Evolutionary conservation across 225 moss, liverwort and hornwort genomes (phyloP).

Genomic region (Pseudisothecium myosuroides): DNA sequence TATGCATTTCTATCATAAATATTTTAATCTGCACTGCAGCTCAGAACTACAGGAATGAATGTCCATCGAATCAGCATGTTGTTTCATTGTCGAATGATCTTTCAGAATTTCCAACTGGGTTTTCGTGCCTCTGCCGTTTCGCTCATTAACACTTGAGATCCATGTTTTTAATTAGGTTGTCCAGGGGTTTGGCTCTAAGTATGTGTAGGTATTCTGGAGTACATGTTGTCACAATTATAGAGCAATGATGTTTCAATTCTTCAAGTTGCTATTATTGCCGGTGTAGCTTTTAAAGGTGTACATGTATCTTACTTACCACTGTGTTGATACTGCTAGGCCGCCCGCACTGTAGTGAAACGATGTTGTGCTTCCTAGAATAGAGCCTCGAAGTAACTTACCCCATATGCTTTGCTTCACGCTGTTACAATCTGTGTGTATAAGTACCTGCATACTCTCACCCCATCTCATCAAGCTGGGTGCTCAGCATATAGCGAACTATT

Average conservation of each 20-base stretch:
- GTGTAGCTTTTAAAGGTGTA: not conserved
- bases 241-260: not conserved
- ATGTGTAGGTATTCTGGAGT: not conserved
- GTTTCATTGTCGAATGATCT: not conserved
- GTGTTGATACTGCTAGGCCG: not conserved
- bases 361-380: not conserved
- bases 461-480: fast-evolving
- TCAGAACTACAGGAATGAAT: not conserved
- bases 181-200: not conserved
- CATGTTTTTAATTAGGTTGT: not conserved
- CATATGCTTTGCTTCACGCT: not conserved
- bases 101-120: too few species aligned
- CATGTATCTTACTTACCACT: not conserved
- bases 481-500: constrained; percentile 24
- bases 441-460: fast-evolving
- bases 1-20: too few species aligned
- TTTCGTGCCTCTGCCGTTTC: not conserved
- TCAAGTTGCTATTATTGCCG: too few species aligned
- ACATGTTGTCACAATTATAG: not conserved
- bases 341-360: not conserved
- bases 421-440: not conserved
- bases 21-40: not conserved
- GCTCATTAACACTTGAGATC: not conserved
- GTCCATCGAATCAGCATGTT: not conserved
- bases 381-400: not conserved